These are phyloP conservation scores for Laburnicola sp. DNA, from an alignment of 2,329 filamentous ascomycete genomes.

Conservation along the genomic window DNA sequence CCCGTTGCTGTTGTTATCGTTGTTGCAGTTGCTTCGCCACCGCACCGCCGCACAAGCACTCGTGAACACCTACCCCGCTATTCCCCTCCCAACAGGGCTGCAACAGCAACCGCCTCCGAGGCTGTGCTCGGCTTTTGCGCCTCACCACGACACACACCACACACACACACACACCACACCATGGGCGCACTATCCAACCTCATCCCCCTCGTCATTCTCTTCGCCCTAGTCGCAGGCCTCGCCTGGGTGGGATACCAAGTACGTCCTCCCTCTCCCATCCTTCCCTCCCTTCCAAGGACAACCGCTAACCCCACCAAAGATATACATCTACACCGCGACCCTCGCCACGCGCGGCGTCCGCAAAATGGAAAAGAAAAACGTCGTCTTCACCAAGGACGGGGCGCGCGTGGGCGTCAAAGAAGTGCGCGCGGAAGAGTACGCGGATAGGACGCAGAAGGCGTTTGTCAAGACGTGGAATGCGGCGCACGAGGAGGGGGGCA, in stretches of 20 bases:
- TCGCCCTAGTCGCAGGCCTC: constrained; percentile 59
- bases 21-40: too few species aligned
- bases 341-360: constrained; percentile 67
- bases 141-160: background rate
- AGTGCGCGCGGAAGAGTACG: constrained; percentile 68
- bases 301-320: constrained; percentile 31
- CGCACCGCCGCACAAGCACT: too few species aligned
- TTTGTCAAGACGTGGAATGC: constrained; percentile 57
- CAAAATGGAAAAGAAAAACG: constrained; percentile 75
- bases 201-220: constrained; percentile 67
- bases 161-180: background rate
- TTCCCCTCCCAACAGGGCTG: too few species aligned
- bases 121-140: too few species aligned
- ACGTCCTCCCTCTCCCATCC: constrained; percentile 4
- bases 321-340: constrained; percentile 69
- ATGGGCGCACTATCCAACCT: constrained; percentile 55
- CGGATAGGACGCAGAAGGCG: constrained; percentile 70
- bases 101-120: too few species aligned
- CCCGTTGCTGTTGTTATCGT: too few species aligned
- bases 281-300: background rate
- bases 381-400: constrained; percentile 75
- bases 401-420: constrained; percentile 72
- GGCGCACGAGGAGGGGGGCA: constrained; percentile 25
- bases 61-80: too few species aligned
- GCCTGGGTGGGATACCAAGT: constrained; percentile 71